phyloP scores from a whole-genome alignment of 1,139 yeast species.

The Magnusiomyces tetraspermus region DNA sequence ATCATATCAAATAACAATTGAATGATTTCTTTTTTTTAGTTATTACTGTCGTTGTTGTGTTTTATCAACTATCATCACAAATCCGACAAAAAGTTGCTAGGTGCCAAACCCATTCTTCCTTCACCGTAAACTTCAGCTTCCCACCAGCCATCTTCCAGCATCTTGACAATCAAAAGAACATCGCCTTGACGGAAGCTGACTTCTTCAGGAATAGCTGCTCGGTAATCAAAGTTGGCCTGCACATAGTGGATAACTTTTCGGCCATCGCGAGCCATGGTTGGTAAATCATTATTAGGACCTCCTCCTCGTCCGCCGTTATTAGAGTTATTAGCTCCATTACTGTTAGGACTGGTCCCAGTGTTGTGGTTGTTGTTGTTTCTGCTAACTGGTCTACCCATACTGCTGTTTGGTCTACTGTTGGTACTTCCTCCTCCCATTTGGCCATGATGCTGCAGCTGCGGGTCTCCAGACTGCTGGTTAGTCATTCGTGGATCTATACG shows the following conservation, averaged over 20 bases:
- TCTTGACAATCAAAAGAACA: constrained; percentile 55
- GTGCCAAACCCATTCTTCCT: constrained; percentile 62
- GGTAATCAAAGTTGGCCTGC: constrained; percentile 61
- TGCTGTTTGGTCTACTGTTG: not conserved
- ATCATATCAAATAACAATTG: no score
- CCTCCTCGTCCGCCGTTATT: not conserved
- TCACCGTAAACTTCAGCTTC: constrained; percentile 58
- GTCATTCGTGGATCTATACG: not conserved
- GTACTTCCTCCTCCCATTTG: no score
- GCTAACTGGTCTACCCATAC: not conserved
- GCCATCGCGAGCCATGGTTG: constrained; percentile 37
- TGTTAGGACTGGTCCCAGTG: no score
- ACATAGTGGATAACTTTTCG: constrained; percentile 50
- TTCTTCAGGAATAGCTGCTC: constrained; percentile 74
- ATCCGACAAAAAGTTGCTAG: constrained; percentile 50
- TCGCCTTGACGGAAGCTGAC: constrained; percentile 66
- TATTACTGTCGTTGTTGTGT: no score
- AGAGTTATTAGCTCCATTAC: not conserved
- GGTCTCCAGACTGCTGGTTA: no score
- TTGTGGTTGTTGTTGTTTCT: not conserved
- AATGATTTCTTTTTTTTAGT: no score
- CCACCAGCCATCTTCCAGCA: constrained; percentile 90
- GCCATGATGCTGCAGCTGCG: no score
- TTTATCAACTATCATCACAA: not conserved
- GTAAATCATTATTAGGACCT: constrained; percentile 21